Evolutionary conservation across 768 basidiomycete genomes (phyloP).

Genomic region (Lentinula guzmanii): DNA sequence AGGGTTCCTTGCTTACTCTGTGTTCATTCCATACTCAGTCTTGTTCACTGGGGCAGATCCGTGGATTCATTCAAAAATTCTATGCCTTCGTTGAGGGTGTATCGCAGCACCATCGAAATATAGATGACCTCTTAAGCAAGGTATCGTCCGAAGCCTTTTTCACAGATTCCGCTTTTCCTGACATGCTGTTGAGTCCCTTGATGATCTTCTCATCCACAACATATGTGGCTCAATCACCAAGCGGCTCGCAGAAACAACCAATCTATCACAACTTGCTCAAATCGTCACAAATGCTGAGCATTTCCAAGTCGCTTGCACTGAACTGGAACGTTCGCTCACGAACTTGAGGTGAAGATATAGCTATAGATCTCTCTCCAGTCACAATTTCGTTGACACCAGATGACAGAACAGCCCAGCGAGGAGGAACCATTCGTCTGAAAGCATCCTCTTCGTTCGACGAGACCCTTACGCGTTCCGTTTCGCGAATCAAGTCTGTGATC

Average conservation of each 20-base stretch:
- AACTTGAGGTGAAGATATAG: slow-evolving; percentile 58
- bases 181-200: slow-evolving; percentile 61
- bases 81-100: slow-evolving; percentile 96
- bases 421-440: slow-evolving; percentile 70
- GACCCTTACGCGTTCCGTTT: slow-evolving; percentile 63
- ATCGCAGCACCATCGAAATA: slow-evolving; percentile 83
- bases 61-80: slow-evolving; percentile 88
- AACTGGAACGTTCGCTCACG: slow-evolving; percentile 81
- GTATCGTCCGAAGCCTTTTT: slow-evolving; percentile 30
- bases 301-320: slow-evolving; percentile 78
- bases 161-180: neutral
- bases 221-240: slow-evolving; percentile 73
- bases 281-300: slow-evolving; percentile 91
- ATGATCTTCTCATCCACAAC: slow-evolving; percentile 69
- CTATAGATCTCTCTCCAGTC: neutral
- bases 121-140: slow-evolving; percentile 87
- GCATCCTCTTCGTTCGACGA: slow-evolving; percentile 60
- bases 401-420: slow-evolving; percentile 72
- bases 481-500: slow-evolving; percentile 77
- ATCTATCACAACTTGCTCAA: slow-evolving; percentile 87
- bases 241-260: slow-evolving; percentile 69
- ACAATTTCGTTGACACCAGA: slow-evolving; percentile 5
- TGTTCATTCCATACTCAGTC: neutral
- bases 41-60: slow-evolving; percentile 45
- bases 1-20: neutral